Base-by-base conservation (phyloP, 805 yeast species). In the Kluyveromyces wickerhamii region DNA sequence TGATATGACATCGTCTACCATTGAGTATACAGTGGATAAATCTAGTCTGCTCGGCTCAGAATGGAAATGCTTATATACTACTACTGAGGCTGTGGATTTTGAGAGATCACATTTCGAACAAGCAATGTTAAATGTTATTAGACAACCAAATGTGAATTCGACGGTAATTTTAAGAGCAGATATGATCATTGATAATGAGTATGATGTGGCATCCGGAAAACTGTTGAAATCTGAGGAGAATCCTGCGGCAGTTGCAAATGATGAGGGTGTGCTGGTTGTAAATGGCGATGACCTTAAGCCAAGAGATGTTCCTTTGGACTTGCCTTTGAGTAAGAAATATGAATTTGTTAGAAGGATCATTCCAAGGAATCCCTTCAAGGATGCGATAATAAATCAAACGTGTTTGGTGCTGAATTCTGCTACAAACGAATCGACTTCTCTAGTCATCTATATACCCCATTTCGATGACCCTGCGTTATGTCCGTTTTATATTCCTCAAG, bases 291-390 rank as follows among this genome's bases (percentile, higher is more conserved):
- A 74, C 43, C 38, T 66, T 2, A 63, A 59, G 4, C 46, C 71
- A 5, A 61, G 61, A 31, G 24, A 46, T 4, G 63, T 58, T 1
- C 49, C 41, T 40, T 9, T 43, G 51, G n/a, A 45, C 32, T 12
- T 30, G 25, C 17, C 49, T 37, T 21, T 62, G 48, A 36, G 55
- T 7, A 37, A 51, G 14, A 13, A 62, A 64, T 28, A 53, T 57
- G 76, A 77, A 44, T 60, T 81, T 30, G 84, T 86, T n/a, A 71
- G 96, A 45, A 66, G 95, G 45, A 76, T 88, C 22, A 71, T 88
- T n/a, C 97, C 97, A 8, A 67, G 96, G 57, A 88, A 88, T 50
- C 95, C 95, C 0, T 77, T 74, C 52, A 81, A 84, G 48, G 97
- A 88, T 53, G 71, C 72, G 34, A 72, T 84, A 16, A 75, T 87